Evolutionary conservation across 2,329 filamentous ascomycete species (phyloP), one percentile per base, ranked within the genome.

Genomic region (Fusarium lyarnte): DNA sequence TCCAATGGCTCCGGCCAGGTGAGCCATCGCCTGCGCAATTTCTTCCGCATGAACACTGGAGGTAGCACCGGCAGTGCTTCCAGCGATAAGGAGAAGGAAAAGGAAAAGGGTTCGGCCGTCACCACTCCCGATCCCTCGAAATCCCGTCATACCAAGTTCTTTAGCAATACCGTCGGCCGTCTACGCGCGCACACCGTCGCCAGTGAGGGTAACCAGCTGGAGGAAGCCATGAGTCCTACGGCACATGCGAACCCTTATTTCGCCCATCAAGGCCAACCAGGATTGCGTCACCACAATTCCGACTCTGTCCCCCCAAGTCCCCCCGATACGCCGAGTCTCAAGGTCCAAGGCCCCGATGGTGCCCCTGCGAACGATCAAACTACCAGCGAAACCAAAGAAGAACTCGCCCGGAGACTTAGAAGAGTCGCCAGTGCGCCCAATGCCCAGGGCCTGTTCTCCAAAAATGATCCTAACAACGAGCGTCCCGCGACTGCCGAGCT

Each of bases 191-290:
- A 93, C 67, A 98, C 95, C 31, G 93, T 97, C 63, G 94, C 94
- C 75, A 97, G 94, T 83, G 95, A 98, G 83, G 95, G 95, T 76
- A 94, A 98, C 80, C 90, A 92, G 65, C 88, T 98, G 73, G 95
- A 98, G 76, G 95, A 98, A 82, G 87, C 90, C 69, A 87, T 97
- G 78, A 97, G 95, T 79, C 96, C 96, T 31, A 98, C 94, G 8
- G 95, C 95, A 57, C 91, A 95, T 79, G 95, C 94, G 73, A 99
- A 99, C 81, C 96, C 96, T 23, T 99, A 99, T 84, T 99, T 98
- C 82, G 93, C 91, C 74, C 96, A 98, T 81, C 96, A 99, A 84
- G 96, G 96, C 63, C 94, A 94, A 77, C 96, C 96, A 8, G 93
- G 94, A 73, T 86, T 98, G 77, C 92, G 95, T 79, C 96, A 99